Conservation (phyloP, 1,139 yeast species). For the Protomyces inundatus region DNA sequence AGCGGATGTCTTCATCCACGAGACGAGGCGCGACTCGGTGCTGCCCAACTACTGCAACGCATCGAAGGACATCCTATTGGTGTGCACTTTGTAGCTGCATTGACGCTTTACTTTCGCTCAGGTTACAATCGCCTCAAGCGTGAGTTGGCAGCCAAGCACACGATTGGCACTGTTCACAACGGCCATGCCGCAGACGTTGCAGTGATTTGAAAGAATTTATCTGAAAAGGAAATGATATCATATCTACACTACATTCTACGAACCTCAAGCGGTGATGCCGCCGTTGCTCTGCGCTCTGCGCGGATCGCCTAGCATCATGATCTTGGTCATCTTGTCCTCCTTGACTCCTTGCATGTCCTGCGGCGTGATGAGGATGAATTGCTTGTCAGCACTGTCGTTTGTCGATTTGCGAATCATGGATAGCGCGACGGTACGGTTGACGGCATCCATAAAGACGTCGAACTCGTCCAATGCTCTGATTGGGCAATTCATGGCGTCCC, state of each 20-base stretch:
- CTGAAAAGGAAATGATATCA: too few species aligned
- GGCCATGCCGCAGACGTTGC: too few species aligned
- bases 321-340: conserved; percentile 38
- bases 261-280: too few species aligned
- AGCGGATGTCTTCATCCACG: conserved; percentile 40
- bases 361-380: conserved; percentile 90
- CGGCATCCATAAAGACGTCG: conserved; percentile 96
- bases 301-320: conserved; percentile 65
- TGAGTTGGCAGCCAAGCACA: not conserved
- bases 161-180: not conserved
- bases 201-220: too few species aligned
- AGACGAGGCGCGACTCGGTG: conserved; percentile 35
- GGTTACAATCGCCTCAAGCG: conserved; percentile 4
- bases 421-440: conserved; percentile 77
- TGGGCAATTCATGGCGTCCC: conserved; percentile 87
- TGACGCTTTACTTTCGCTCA: not conserved
- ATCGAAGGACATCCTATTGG: conserved; percentile 38
- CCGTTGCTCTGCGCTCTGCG: not conserved
- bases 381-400: conserved; percentile 57
- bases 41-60: conserved; percentile 36
- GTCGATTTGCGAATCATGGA: conserved; percentile 61
- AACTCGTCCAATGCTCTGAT: conserved; percentile 92
- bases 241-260: not conserved
- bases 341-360: conserved; percentile 55
- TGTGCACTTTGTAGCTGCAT: not conserved